Base-by-base conservation (phyloP, 345 rosid genomes). In the Sisymbrium altissimum region DNA sequence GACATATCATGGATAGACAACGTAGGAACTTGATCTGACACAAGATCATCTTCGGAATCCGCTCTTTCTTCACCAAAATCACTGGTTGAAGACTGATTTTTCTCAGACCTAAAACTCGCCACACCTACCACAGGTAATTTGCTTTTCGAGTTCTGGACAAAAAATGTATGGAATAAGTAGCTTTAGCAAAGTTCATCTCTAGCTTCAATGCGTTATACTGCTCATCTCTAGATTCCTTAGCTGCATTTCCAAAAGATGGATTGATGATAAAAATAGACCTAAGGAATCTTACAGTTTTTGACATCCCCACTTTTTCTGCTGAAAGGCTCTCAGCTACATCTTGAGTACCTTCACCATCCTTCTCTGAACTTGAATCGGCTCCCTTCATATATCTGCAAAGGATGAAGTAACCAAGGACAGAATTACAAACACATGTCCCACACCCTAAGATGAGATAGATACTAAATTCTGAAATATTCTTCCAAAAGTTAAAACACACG, bases 1-100 rank as follows among this genome's bases (percentile, higher is more conserved):
- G 87, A 78, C 54, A 66, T 81, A 65, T 87, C 93, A 40, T 76
- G 88, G 70, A 86, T 84, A 64, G 92, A 81, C 57, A 85, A 85
- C 58, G 89, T 88, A 68, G 88, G 89, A 62, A 18, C 75, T 70
- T 76, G 71, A 81, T 88, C 92, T 65, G 92, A 82, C 55, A 61
- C 75, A 72, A 81, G 70, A 83, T 80, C 88, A 60, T 87, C 87
- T 25, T 86, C 92, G 43, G 76, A 62, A 81, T 85, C 80, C 56
- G 32, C 77, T 83, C 57, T 73, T 75, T 78, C 88, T 36, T 81
- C 88, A 66, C 74, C 73, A 76, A 63, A 64, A 76, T 74, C 85
- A 74, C 60, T 66, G 62, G 81, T 74, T 58, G 79, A 81, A 70
- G 86, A 78, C 66, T 72, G 73, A 58, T 79, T 81, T 48, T 82